Percentiles rank a stretch among this genome's conserved stretches.
These are phyloP conservation scores for Volvox carteri DNA, from an alignment of 163 green algal species.

Conservation along the genomic window DNA sequence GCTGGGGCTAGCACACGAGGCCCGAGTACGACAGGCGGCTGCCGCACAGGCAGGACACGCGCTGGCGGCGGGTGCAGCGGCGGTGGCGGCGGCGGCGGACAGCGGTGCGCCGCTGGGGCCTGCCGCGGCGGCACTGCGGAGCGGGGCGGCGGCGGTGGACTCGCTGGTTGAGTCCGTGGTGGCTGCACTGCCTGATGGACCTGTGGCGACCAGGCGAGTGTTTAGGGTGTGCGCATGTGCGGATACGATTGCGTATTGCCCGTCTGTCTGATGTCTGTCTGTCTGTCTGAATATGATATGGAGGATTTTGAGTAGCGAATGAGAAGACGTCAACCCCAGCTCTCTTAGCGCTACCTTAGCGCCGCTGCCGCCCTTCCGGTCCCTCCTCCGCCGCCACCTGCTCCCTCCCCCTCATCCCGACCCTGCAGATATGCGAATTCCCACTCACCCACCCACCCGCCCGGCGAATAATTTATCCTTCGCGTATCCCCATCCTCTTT, in stretches of 20 bases:
- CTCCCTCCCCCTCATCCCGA: neutral
- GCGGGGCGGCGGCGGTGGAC: slow-evolving; percentile 5
- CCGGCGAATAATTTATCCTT: no score
- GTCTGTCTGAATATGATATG: no score
- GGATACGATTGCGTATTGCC: no score
- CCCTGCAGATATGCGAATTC: no score
- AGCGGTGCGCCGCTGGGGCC: slow-evolving; percentile 29
- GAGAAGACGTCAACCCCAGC: no score
- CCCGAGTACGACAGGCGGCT: slow-evolving; percentile 30
- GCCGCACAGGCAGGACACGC: slow-evolving; percentile 19
- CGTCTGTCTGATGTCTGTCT: no score
- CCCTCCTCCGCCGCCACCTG: neutral
- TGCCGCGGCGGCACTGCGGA: slow-evolving; percentile 42
- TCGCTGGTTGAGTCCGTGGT: slow-evolving; percentile 33
- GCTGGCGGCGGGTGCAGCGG: slow-evolving; percentile 41
- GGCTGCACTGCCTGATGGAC: neutral
- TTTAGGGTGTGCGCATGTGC: no score
- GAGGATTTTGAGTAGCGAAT: no score
- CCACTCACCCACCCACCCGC: no score
- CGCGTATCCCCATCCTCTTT: neutral
- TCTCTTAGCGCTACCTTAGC: neutral
- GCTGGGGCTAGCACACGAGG: slow-evolving; percentile 25
- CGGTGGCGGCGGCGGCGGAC: slow-evolving; percentile 47
- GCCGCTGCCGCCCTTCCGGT: neutral
- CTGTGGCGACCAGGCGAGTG: slow-evolving; percentile 23